Percentiles rank a stretch among this genome's conserved stretches.
These are phyloP conservation scores for Borealophlyctis nickersoniae DNA, from an alignment of 192 early-diverging fungal genomes.

Conservation along the genomic window DNA sequence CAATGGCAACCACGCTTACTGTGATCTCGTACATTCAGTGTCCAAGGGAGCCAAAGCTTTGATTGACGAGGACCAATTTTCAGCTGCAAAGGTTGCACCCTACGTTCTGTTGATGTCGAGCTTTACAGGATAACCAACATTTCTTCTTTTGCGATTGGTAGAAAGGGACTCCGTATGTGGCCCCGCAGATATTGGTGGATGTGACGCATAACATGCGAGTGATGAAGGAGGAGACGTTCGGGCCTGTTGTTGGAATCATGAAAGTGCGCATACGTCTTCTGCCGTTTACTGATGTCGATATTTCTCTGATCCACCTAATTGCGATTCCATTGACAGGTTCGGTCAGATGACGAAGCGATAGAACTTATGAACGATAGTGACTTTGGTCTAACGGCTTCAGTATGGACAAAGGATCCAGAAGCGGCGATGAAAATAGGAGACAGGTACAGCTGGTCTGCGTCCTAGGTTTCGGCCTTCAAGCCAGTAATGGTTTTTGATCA, in stretches of 20 bases:
- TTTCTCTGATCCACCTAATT: too few species aligned
- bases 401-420: constrained; percentile 70
- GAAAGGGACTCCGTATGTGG: constrained; percentile 63
- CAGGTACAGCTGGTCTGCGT: constrained; percentile 3
- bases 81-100: constrained; percentile 53
- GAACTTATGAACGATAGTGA: constrained; percentile 75
- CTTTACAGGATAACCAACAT: constrained; percentile 2
- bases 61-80: constrained; percentile 57
- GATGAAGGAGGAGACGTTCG: constrained; percentile 83
- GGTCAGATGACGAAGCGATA: constrained; percentile 72
- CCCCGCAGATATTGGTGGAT: constrained; percentile 72
- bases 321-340: too few species aligned
- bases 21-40: constrained; percentile 30
- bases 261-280: too few species aligned
- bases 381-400: constrained; percentile 75
- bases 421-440: constrained; percentile 58
- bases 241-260: constrained; percentile 77
- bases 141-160: neutral
- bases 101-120: too few species aligned
- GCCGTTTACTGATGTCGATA: too few species aligned
- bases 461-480: neutral
- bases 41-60: constrained; percentile 63
- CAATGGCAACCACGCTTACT: neutral
- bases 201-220: constrained; percentile 72
- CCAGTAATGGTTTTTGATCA: constrained; percentile 17